phyloP scores from a whole-genome alignment of 805 yeast genomes.

The Candida incommunis region DNA sequence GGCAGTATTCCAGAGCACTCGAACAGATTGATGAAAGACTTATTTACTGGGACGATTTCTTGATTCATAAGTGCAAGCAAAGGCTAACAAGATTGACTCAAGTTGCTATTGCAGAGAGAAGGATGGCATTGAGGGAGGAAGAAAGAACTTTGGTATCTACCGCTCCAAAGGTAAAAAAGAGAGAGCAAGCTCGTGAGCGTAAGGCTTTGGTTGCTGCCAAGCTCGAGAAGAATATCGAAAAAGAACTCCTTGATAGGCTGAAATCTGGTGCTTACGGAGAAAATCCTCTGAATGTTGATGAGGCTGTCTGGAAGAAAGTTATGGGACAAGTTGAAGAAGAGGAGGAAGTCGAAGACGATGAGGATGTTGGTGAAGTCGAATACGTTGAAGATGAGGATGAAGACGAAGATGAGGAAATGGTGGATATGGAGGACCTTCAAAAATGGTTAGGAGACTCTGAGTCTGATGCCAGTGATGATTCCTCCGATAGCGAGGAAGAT shows the following conservation, averaged over 20 bases:
- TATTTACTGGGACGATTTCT: constrained; percentile 84
- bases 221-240: constrained; percentile 92
- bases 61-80: constrained; percentile 89
- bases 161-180: constrained; percentile 85
- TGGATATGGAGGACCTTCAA: constrained; percentile 86
- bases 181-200: constrained; percentile 89
- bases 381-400: constrained; percentile 51
- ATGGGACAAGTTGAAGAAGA: constrained; percentile 64
- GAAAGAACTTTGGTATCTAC: constrained; percentile 90
- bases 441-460: constrained; percentile 48
- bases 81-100: constrained; percentile 89
- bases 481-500: constrained; percentile 18
- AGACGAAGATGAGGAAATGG: constrained; percentile 52
- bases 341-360: constrained; percentile 40
- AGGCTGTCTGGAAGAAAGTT: constrained; percentile 88
- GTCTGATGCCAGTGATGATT: constrained; percentile 22
- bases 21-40: constrained; percentile 79
- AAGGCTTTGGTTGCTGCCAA: constrained; percentile 95
- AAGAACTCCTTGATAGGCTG: constrained; percentile 83
- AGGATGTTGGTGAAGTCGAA: constrained; percentile 31
- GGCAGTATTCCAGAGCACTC: constrained; percentile 78
- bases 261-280: constrained; percentile 98
- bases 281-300: constrained; percentile 93
- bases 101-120: constrained; percentile 88
- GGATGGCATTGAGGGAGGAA: constrained; percentile 78